Base-by-base conservation (phyloP, 768 basidiomycete genomes). In the Lepiota venenata region DNA sequence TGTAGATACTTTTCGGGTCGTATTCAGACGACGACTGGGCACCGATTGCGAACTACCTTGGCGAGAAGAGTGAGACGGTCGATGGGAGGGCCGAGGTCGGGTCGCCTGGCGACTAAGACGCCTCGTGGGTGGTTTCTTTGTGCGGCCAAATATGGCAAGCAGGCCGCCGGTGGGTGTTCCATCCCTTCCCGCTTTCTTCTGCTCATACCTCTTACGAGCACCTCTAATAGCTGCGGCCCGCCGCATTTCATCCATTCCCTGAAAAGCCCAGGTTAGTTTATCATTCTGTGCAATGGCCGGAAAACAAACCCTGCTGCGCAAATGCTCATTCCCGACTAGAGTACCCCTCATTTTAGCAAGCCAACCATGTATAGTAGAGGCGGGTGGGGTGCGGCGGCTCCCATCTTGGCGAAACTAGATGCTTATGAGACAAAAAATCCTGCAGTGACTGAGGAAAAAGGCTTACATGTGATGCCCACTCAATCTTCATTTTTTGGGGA, bases 341-440 rank as follows among this genome's bases (percentile, higher is more conserved):
- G 87, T 88, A 21, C 87, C 88, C 56, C 87, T 78, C 80, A 84
- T 79, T 68, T 89, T 90, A n/a, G 83, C 81, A 56, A 89, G 72
- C 86, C 87, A 90, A 29, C 88, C 88, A 59, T 90, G 88, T 66
- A 87, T 76, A 10, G 78, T 77, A 5, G 79, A 84, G 39, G 79
- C 77, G 29, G 74, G 76, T 45, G 78, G 82, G 42, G 69, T 74
- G 38, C 73, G 70, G 47, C 76, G 74, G 49, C 70, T 66, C 41
- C 75, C 76, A 64, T 79, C 77, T 16, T 73, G 57, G 56, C 71
- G 67, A 60, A 73, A 76, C 77, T 80, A 52, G 18, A 47, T 9
- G 40, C 41, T 12, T 9, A 25, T 44, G 16, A 47, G 20, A 20
- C 38, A 43, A 53, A 37, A 37, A 52, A 27, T 32, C 32, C 32